Base-by-base conservation (phyloP, 306 rosid genomes). In the Pterocarpus santalinus region DNA sequence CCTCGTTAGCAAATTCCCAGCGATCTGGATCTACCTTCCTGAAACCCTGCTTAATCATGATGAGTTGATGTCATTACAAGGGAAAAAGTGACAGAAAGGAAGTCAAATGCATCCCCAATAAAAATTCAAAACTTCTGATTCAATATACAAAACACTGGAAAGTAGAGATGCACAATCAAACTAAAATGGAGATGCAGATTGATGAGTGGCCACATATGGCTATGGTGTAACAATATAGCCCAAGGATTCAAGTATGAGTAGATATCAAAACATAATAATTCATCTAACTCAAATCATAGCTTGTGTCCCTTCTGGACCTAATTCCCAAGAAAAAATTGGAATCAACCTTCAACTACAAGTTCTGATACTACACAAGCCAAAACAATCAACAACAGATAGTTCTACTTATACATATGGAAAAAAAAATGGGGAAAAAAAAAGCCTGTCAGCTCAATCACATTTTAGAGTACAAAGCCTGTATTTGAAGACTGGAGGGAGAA, bases 141-240 rank as follows among this genome's bases (percentile, higher is more conserved):
- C 11, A 3, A 41, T 47, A 69, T 41, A 35, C 17, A 44, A 2
- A 73, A 44, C 65, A 73, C 2, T 33, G 28, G 28, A 39, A 1
- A 64, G 75, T 72, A 32, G 53, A 61, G 28, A 56, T 14, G 75
- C 55, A 65, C 65, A 46, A 28, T 32, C 39, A 75, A 80, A 17
- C 62, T 53, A 66, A 11, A 47, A 64, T 35, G 66, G 32, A 69
- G 38, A 65, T 43, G 4, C 30, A 60, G 10, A 64, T 55, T 56
- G 43, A 15, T 5, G 5, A 16, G 52, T 2, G 78, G 30, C 28
- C 28, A 62, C 53, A 61, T 12, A 61, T 12, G 33, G 60, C 17
- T 32, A 61, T 60, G 17, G 71, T 47, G 33, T 52, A 80, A 60
- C 7, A 33, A 60, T 9, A 56, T 28, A 22, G 53, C 35, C 65